A percentile compares a stretch with the other conserved stretches of the same genome.
Conservation (phyloP, 495 filamentous ascomycete species). For the Neurospora sp. region DNA sequence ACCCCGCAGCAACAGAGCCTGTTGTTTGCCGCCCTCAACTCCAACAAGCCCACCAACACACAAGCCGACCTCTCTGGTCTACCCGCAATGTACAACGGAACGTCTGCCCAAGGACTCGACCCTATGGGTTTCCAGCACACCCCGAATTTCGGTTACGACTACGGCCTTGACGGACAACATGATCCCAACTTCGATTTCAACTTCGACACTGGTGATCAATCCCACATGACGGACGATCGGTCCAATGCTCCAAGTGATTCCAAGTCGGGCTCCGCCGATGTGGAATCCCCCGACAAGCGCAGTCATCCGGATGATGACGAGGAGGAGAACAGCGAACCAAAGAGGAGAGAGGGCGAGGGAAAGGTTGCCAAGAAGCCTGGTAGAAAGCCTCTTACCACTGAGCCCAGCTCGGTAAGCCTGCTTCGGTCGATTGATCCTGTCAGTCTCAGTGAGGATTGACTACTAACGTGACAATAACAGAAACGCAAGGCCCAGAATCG, state of each 20-base stretch:
- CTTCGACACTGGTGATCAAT: conserved; percentile 55
- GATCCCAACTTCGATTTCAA: conserved; percentile 52
- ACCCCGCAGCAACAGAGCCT: conserved; percentile 82
- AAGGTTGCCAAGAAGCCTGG: conserved; percentile 85
- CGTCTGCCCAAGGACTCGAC: conserved; percentile 33
- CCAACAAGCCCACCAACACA: conserved; percentile 43
- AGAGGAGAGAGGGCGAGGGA: conserved; percentile 71
- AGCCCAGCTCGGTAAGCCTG: conserved; percentile 82
- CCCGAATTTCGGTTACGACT: conserved; percentile 68
- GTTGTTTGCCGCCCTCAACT: conserved; percentile 76
- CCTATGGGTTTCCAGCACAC: conserved; percentile 50
- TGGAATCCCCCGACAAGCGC: conserved; percentile 72
- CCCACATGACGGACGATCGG: conserved; percentile 67
- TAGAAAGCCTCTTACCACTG: conserved; percentile 87
- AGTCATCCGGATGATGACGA: conserved; percentile 67
- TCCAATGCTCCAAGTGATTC: conserved; percentile 42
- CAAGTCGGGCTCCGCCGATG: conserved; percentile 48
- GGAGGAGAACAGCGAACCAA: conserved; percentile 51
- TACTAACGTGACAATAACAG: conserved; percentile 45
- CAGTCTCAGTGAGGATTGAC: conserved; percentile 1
- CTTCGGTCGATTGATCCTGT: neutral
- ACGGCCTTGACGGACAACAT: conserved; percentile 38
- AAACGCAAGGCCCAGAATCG: conserved; percentile 99
- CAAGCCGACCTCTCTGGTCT: conserved; percentile 42
- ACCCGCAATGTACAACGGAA: conserved; percentile 36